Conservation (phyloP, 805 yeast species). For the Kluyveromyces aestuarii region DNA sequence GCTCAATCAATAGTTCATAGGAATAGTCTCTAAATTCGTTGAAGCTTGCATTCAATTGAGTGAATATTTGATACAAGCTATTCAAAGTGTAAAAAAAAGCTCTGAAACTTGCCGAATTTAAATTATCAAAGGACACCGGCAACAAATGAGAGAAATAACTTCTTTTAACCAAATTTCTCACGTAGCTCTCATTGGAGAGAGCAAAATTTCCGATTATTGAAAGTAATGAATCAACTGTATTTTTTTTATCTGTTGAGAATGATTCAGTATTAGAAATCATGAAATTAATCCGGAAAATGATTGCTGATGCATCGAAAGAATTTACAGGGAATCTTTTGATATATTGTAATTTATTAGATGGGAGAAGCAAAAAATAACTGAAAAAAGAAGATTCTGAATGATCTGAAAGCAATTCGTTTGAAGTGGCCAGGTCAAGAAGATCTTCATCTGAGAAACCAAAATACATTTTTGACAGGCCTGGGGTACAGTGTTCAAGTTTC, state of each 20-base stretch:
- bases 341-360: slow-evolving; percentile 21
- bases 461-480: slow-evolving; percentile 7
- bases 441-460: slow-evolving; percentile 15
- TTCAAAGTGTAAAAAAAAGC: slow-evolving; percentile 25
- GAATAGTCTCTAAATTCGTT: slow-evolving; percentile 5
- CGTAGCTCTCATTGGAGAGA: slow-evolving; percentile 4
- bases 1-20: slow-evolving; percentile 4
- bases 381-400: slow-evolving; percentile 24
- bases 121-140: background rate
- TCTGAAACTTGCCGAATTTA: slow-evolving; percentile 9
- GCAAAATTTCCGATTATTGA: slow-evolving; percentile 38
- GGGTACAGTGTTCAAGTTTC: slow-evolving; percentile 6
- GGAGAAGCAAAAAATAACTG: slow-evolving; percentile 28
- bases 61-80: slow-evolving; percentile 30
- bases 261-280: slow-evolving; percentile 22
- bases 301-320: slow-evolving; percentile 40
- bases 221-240: slow-evolving; percentile 30
- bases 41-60: slow-evolving; percentile 17
- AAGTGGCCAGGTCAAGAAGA: slow-evolving; percentile 7
- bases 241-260: slow-evolving; percentile 10
- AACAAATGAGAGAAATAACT: slow-evolving; percentile 27
- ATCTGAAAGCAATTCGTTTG: slow-evolving; percentile 11
- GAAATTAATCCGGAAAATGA: slow-evolving; percentile 32
- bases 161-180: slow-evolving; percentile 8
- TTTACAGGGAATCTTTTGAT: slow-evolving; percentile 33